Conservation (phyloP, 345 rosid genomes). For the Raphanus sativus region DNA sequence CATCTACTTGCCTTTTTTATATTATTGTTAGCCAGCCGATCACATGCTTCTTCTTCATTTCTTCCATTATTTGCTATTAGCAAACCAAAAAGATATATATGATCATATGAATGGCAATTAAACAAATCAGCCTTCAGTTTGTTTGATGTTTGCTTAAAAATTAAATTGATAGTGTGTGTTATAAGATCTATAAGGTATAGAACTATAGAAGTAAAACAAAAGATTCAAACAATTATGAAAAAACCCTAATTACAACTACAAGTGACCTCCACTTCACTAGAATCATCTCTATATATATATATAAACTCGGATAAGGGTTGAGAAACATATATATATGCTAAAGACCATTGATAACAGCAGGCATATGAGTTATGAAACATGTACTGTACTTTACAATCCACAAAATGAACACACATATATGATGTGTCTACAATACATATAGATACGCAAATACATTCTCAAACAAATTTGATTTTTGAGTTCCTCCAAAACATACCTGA, state of each 20-base stretch:
- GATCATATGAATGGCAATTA: neutral
- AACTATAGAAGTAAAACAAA: neutral
- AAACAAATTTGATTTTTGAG: neutral
- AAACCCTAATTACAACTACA: neutral
- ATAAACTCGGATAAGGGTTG: neutral
- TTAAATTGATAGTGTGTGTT: neutral
- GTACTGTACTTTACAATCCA: neutral
- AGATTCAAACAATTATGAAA: neutral
- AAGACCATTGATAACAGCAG: neutral
- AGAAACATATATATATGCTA: neutral
- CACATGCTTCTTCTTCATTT: conserved; percentile 23
- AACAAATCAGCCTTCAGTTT: neutral
- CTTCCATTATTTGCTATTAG: conserved; percentile 15
- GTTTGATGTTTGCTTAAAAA: neutral
- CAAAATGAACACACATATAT: neutral
- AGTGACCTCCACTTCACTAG: neutral
- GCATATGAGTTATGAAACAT: neutral
- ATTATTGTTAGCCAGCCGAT: conserved; percentile 15
- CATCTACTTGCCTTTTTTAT: conserved; percentile 22
- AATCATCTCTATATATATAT: neutral
- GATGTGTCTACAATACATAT: neutral
- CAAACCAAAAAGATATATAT: neutral
- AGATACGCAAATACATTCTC: neutral
- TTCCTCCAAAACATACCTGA: conserved; percentile 27
- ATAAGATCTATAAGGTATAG: neutral